Evolutionary conservation across 1,284 basidiomycete species (phyloP).

Genomic region (Ustilago nuda): DNA sequence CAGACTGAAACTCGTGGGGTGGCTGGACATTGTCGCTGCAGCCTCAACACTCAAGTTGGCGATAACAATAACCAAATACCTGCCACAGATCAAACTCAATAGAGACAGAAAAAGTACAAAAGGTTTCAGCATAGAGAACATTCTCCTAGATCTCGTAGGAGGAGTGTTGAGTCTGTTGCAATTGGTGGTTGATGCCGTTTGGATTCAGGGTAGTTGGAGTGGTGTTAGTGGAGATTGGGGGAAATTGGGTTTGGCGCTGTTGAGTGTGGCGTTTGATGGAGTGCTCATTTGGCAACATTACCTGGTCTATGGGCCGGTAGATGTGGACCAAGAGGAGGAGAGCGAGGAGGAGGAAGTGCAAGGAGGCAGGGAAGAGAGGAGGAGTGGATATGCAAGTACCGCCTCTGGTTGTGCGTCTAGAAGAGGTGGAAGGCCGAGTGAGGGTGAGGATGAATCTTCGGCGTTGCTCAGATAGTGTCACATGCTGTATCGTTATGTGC

Average conservation of each 20-base stretch:
- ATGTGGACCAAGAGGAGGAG: not conserved
- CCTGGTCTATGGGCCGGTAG: conserved; percentile 58
- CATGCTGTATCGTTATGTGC: conserved; percentile 3
- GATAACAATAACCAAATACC: conserved; percentile 69
- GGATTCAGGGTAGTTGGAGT: conserved; percentile 59
- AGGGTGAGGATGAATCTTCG: conserved; percentile 7
- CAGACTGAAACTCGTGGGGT: conserved; percentile 9
- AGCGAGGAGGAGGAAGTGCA: not conserved
- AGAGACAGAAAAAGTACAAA: conserved; percentile 65
- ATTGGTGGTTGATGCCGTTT: conserved; percentile 61
- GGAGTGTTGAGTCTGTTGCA: conserved; percentile 66
- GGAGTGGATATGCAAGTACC: conserved; percentile 9
- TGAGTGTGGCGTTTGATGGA: conserved; percentile 69
- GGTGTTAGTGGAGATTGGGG: conserved; percentile 65
- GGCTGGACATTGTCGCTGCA: conserved; percentile 53
- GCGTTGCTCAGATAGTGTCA: conserved; percentile 16
- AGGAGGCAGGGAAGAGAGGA: not conserved
- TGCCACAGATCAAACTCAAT: conserved; percentile 68
- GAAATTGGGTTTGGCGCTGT: conserved; percentile 68
- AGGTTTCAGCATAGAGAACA: conserved; percentile 70
- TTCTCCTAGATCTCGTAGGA: conserved; percentile 69
- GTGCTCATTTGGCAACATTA: conserved; percentile 70
- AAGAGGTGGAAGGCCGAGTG: not conserved
- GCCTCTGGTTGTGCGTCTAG: not conserved
- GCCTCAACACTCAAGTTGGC: conserved; percentile 69